These are phyloP conservation scores for Microcyclospora pomicola DNA, from an alignment of 2,329 filamentous ascomycete species.

Conservation along the genomic window DNA sequence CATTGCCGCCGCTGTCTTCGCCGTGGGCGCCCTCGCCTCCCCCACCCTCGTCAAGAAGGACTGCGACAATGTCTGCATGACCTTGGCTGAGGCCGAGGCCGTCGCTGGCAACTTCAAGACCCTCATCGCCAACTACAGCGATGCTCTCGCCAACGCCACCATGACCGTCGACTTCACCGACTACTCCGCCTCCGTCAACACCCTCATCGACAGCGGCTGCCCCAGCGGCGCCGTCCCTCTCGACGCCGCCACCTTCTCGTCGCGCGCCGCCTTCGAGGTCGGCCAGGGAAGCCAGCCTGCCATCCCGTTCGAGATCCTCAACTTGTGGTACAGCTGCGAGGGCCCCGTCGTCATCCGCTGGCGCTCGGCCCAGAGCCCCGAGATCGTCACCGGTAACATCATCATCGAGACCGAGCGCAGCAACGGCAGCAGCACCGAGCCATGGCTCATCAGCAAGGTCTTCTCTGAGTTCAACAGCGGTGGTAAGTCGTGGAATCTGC, in stretches of 20 bases:
- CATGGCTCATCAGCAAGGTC: constrained; percentile 18
- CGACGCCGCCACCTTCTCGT: constrained; percentile 15
- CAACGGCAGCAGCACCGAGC: constrained; percentile 6
- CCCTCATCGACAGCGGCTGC: constrained; percentile 19
- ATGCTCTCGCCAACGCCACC: constrained; percentile 10
- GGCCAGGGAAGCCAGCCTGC: constrained; percentile 18
- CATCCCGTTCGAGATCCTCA: constrained; percentile 20
- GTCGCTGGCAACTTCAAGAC: constrained; percentile 19
- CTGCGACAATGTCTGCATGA: constrained; percentile 14
- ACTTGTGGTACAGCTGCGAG: constrained; percentile 21
- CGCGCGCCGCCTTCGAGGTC: constrained; percentile 15
- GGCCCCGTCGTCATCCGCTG: constrained; percentile 19
- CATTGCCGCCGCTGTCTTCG: constrained; percentile 7
- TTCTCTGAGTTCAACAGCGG: constrained; percentile 17
- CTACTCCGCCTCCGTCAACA: constrained; percentile 20
- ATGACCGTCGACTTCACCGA: constrained; percentile 16
- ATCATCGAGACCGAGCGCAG: constrained; percentile 13
- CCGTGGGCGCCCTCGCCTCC: constrained; percentile 6
- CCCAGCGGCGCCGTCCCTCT: constrained; percentile 11
- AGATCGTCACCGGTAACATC: constrained; percentile 16
- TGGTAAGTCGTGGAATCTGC: not conserved
- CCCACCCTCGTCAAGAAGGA: constrained; percentile 4
- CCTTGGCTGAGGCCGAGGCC: constrained; percentile 10
- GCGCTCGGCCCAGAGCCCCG: constrained; percentile 10
- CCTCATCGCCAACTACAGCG: constrained; percentile 18